Percentiles rank a stretch among this genome's conserved stretches.
Evolutionary conservation across 176 grass and related monocot genomes (phyloP).

Genomic region (Paspalum notatum): DNA sequence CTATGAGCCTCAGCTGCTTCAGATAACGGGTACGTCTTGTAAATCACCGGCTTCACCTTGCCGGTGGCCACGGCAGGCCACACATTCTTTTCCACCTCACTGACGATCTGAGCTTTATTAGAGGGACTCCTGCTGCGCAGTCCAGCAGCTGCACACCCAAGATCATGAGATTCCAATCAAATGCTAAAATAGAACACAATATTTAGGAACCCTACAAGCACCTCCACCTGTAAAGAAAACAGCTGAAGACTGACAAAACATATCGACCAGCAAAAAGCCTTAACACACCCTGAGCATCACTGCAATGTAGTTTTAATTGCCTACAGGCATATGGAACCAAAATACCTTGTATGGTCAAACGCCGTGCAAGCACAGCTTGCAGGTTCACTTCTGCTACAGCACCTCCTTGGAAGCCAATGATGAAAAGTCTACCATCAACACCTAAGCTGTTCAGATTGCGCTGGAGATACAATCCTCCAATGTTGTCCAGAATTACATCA

Average conservation of each 20-base stretch:
- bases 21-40: constrained; percentile 63
- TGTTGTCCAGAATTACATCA: constrained; percentile 87
- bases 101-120: constrained; percentile 76
- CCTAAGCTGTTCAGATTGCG: constrained; percentile 72
- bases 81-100: constrained; percentile 76
- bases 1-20: constrained; percentile 81
- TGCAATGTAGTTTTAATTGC: not conserved
- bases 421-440: constrained; percentile 83
- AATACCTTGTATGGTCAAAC: constrained; percentile 83
- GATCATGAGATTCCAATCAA: not conserved
- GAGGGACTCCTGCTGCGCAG: constrained; percentile 59
- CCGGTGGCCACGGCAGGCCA: constrained; percentile 67
- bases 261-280: not conserved
- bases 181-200: not conserved
- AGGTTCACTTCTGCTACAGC: constrained; percentile 56
- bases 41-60: constrained; percentile 79
- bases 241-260: not conserved
- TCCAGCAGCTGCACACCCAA: constrained; percentile 61
- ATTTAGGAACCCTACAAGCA: not conserved
- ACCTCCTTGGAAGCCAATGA: constrained; percentile 82
- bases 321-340: not conserved
- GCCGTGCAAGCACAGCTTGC: constrained; percentile 57
- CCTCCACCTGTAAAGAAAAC: not conserved
- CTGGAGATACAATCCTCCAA: constrained; percentile 70
- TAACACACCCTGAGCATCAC: not conserved